These are phyloP conservation scores for Pyrenophora teres DNA, from an alignment of 2,329 filamentous ascomycete species.

Conservation along the genomic window DNA sequence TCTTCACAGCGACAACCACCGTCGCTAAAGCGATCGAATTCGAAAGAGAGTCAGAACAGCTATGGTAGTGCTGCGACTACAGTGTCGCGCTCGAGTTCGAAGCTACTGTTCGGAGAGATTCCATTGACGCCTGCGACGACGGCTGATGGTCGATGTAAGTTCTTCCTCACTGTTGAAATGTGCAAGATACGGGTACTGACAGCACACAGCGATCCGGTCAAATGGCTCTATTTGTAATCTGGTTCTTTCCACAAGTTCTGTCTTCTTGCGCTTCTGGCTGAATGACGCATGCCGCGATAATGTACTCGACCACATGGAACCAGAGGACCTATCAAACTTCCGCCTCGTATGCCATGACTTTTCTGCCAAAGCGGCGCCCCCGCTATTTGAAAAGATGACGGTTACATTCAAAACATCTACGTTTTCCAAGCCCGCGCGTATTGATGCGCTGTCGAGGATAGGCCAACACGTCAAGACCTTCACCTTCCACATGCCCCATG, in stretches of 20 bases:
- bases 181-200: slow-evolving; percentile 23
- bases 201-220: slow-evolving; percentile 48
- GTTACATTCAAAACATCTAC: slow-evolving; percentile 74
- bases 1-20: slow-evolving; percentile 39
- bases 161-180: slow-evolving; percentile 3
- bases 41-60: slow-evolving; percentile 45
- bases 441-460: slow-evolving; percentile 76
- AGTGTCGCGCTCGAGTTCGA: slow-evolving; percentile 45
- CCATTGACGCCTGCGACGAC: slow-evolving; percentile 50
- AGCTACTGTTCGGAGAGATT: slow-evolving; percentile 57
- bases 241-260: slow-evolving; percentile 54
- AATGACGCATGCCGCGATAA: slow-evolving; percentile 53
- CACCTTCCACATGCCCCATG: slow-evolving; percentile 77
- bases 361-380: slow-evolving; percentile 70
- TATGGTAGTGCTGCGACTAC: slow-evolving; percentile 40
- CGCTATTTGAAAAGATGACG: slow-evolving; percentile 70
- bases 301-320: slow-evolving; percentile 50
- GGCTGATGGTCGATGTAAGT: slow-evolving; percentile 45
- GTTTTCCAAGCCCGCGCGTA: slow-evolving; percentile 73
- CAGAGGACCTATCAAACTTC: slow-evolving; percentile 54
- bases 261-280: slow-evolving; percentile 57
- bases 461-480: slow-evolving; percentile 79
- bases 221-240: slow-evolving; percentile 56
- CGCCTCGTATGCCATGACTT: slow-evolving; percentile 72
- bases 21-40: slow-evolving; percentile 47